phyloP scores from a whole-genome alignment of 805 yeast species.

The Brettanomyces custersianus region DNA sequence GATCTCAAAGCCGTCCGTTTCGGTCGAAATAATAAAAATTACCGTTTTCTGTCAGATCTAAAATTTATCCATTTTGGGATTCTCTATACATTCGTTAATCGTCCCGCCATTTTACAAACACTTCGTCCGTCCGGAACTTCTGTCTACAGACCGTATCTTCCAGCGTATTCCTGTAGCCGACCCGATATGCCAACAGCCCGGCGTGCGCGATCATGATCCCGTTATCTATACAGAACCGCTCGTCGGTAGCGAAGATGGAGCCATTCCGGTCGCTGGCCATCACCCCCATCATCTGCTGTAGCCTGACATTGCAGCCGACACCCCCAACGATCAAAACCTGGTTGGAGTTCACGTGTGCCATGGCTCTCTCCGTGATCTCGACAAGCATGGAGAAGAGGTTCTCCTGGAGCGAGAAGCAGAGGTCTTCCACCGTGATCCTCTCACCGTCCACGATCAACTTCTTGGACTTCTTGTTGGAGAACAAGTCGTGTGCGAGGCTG shows the following conservation, averaged over 20 bases:
- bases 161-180: slow-evolving; percentile 59
- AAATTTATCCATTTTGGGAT: neutral
- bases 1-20: no score
- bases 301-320: slow-evolving; percentile 88
- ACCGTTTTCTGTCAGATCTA: no score
- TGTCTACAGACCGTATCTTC: slow-evolving; percentile 82
- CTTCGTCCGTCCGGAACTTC: slow-evolving; percentile 91
- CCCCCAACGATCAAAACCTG: slow-evolving; percentile 97
- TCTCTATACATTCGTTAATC: slow-evolving; percentile 19
- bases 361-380: slow-evolving; percentile 94
- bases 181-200: slow-evolving; percentile 76
- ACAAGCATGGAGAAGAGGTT: slow-evolving; percentile 92
- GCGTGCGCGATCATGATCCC: slow-evolving; percentile 99
- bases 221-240: slow-evolving; percentile 92
- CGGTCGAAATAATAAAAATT: no score
- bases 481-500: slow-evolving; percentile 64
- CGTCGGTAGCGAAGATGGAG: slow-evolving; percentile 89
- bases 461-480: slow-evolving; percentile 36
- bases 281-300: slow-evolving; percentile 93
- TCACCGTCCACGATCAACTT: slow-evolving; percentile 33
- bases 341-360: slow-evolving; percentile 89
- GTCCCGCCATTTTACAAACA: slow-evolving; percentile 82
- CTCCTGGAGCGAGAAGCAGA: slow-evolving; percentile 90
- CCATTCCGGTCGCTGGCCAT: slow-evolving; percentile 92
- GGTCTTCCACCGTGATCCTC: slow-evolving; percentile 67